Evolutionary conservation across 108 stramenopile species (phyloP), one percentile per base, ranked within the genome.

Genomic region (Cyclotella distinguenda): DNA sequence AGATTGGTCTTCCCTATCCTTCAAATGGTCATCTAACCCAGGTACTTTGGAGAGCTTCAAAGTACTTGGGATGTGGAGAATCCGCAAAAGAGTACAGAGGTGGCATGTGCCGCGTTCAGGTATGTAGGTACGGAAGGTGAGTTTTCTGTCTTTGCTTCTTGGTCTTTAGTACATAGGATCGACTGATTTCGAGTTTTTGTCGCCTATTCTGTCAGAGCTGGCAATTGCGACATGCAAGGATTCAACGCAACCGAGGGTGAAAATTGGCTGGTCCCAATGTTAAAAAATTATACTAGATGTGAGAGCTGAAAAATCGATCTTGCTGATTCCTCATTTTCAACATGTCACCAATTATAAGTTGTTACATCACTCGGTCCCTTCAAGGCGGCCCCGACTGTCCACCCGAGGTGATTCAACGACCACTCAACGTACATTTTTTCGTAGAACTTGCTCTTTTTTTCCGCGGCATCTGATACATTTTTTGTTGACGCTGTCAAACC

Each of bases 21-120:
- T 51, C 56, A 40, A 77, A 77, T 51, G 76, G 68, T 8, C 76
- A 77, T 33, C 40, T 77, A 50, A 70, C 76, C 19, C 68, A 69
- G 27, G 76, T 54, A 19, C 36, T 76, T 6, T 77, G 76, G 76
- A 55, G 76, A 22, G 68, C 57, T 15, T 26, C 43, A 13, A 69
- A 38, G 52, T 69, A 77, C 48, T 30, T 77, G 33, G 76, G 76
- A 3, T 77, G 76, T 36, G 76, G 76, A 21, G 76, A 77, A 45
- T 64, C 62, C 44, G 68, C 30, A 1, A 61, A 64, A 39, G 13
- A 47, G 1, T 68, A 44, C 39, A 56, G 57, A 30, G 31, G 27
- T 15, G 76, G 76, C 4, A 42, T 59, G 25, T 77, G 76, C 33
- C 53, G 76, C 11, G 66, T 77, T 16, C 76, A 77, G 58, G 76